These are phyloP conservation scores for Penicillium brasilianum DNA, from an alignment of 2,329 filamentous ascomycete species.

Conservation along the genomic window DNA sequence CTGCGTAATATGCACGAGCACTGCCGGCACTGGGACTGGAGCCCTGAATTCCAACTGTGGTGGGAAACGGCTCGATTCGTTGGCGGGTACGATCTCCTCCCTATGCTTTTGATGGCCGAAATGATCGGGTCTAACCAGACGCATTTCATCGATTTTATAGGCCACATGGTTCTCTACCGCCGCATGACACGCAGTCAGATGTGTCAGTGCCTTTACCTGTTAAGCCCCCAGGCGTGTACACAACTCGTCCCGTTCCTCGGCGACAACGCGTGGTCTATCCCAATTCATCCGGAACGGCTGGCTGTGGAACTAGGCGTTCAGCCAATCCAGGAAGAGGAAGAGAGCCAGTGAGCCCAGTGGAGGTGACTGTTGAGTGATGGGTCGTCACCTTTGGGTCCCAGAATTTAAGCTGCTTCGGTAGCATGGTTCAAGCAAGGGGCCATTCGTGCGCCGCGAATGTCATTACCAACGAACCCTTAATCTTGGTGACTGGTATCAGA, in stretches of 20 bases:
- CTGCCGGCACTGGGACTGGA: conserved; percentile 3
- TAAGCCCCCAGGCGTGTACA: background rate
- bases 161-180: background rate
- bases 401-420: background rate
- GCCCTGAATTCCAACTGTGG: conserved; percentile 1
- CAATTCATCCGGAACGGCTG: too few relatives aligned
- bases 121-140: conserved; percentile 1
- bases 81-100: conserved; percentile 5
- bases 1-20: conserved; percentile 24
- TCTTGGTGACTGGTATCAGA: background rate
- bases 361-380: background rate
- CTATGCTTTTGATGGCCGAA: conserved; percentile 4
- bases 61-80: conserved; percentile 5
- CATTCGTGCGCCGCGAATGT: background rate
- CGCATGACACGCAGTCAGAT: background rate
- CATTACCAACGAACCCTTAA: background rate
- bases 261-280: background rate
- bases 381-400: background rate
- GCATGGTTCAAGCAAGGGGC: background rate
- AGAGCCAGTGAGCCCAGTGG: background rate
- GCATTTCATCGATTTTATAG: conserved; percentile 7
- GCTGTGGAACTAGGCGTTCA: background rate
- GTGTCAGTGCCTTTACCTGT: background rate
- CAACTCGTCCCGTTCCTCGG: background rate
- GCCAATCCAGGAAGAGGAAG: background rate